These are phyloP conservation scores for Melanomma pulvis-pyrius DNA, from an alignment of 495 filamentous ascomycete species.

Conservation along the genomic window DNA sequence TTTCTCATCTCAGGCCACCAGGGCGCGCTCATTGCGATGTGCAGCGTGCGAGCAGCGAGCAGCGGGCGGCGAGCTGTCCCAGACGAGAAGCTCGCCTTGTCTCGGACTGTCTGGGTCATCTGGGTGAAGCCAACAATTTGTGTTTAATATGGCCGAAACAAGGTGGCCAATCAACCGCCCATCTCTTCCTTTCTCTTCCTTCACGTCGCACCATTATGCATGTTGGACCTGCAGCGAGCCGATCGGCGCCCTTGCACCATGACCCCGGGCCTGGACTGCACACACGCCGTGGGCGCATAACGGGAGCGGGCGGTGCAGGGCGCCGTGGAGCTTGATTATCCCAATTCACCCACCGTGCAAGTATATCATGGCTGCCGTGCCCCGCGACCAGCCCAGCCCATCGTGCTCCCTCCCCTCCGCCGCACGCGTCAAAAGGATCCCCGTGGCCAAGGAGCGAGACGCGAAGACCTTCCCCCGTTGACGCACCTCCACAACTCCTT, in stretches of 20 bases:
- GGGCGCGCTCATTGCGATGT: not conserved
- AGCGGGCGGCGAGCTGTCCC: not conserved
- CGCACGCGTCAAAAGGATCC: not conserved
- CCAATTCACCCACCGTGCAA: constrained; percentile 4
- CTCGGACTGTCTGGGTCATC: not conserved
- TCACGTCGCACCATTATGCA: constrained; percentile 14
- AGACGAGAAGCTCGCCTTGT: not conserved
- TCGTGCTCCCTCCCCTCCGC: not conserved
- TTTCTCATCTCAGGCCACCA: not conserved
- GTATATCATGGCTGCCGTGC: constrained; percentile 25
- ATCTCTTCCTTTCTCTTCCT: constrained; percentile 7
- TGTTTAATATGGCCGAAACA: constrained; percentile 31
- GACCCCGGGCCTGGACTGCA: constrained; percentile 16
- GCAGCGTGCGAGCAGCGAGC: not conserved
- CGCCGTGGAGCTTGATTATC: not conserved
- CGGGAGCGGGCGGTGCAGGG: not conserved
- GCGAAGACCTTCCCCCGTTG: not conserved
- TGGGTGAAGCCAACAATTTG: constrained; percentile 15
- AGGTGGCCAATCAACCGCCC: constrained; percentile 13
- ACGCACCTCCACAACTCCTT: not conserved
- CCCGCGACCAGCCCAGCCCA: not conserved
- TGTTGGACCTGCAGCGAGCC: constrained; percentile 24
- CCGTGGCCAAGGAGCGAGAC: not conserved
- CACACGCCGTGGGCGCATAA: not conserved
- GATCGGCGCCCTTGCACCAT: constrained; percentile 20